Evolutionary conservation across 1,284 basidiomycete genomes (phyloP).

Genomic region (Marasmius tenuissimus): DNA sequence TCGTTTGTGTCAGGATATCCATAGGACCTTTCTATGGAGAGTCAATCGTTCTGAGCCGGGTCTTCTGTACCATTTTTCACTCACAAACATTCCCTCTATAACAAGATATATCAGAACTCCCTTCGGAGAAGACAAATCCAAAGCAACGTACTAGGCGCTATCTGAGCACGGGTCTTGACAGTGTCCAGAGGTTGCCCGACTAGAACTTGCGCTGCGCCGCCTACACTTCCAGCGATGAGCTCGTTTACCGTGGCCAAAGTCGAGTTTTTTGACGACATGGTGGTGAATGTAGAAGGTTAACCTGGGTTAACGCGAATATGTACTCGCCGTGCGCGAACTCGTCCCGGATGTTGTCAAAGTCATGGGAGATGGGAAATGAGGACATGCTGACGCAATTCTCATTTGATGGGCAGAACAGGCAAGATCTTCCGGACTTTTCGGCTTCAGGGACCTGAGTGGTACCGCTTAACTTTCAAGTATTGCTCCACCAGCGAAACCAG

Average conservation of each 20-base stretch:
- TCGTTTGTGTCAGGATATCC: slow-evolving; percentile 82
- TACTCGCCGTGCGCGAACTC: background rate
- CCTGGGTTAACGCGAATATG: too few species aligned
- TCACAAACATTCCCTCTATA: slow-evolving; percentile 79
- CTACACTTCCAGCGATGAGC: slow-evolving; percentile 52
- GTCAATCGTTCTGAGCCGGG: background rate
- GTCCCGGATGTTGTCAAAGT: background rate
- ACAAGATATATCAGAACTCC: background rate
- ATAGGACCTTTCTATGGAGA: slow-evolving; percentile 79
- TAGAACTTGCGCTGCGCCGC: slow-evolving; percentile 51
- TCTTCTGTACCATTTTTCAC: slow-evolving; percentile 27
- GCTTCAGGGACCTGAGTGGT: too few species aligned
- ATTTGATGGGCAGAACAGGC: too few species aligned
- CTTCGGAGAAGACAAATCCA: background rate
- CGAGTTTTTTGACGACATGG: slow-evolving; percentile 7
- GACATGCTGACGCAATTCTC: slow-evolving; percentile 8
- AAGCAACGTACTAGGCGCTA: slow-evolving; percentile 38
- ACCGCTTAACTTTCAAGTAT: too few species aligned
- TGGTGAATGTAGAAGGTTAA: background rate
- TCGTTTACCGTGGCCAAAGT: slow-evolving; percentile 38
- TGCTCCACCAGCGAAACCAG: too few species aligned
- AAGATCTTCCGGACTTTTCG: too few species aligned
- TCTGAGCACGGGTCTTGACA: slow-evolving; percentile 55
- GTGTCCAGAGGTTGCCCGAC: slow-evolving; percentile 69
- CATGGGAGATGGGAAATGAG: slow-evolving; percentile 4